A percentile compares a stretch with the other conserved stretches of the same genome.
Conservation (phyloP, 1,284 basidiomycete genomes). For the Kwoniella shivajii region DNA sequence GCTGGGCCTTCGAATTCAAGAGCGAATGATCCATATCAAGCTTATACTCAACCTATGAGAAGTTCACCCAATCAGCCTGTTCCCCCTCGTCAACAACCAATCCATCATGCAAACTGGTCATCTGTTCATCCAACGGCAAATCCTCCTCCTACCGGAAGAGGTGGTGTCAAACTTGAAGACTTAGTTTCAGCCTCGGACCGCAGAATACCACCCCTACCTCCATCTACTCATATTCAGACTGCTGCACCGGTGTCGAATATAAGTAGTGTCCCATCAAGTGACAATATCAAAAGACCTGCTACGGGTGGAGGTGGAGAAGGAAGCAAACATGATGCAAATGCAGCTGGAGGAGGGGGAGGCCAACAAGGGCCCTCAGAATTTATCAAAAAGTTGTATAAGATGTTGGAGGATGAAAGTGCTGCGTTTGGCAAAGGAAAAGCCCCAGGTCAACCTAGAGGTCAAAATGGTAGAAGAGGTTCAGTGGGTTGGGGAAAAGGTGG, state of each 20-base stretch:
- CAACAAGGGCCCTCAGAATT: slow-evolving; percentile 66
- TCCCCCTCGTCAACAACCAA: background rate
- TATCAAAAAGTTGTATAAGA: slow-evolving; percentile 93
- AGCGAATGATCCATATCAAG: slow-evolving; percentile 11
- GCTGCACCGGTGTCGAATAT: background rate
- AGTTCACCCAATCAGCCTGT: slow-evolving; percentile 12
- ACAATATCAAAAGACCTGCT: background rate
- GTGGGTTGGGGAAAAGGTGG: slow-evolving; percentile 84
- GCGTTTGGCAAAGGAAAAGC: slow-evolving; percentile 41
- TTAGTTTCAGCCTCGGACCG: slow-evolving; percentile 16
- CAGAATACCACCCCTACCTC: background rate
- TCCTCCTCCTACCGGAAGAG: slow-evolving; percentile 1
- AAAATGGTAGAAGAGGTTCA: slow-evolving; percentile 37
- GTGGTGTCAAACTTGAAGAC: slow-evolving; percentile 29
- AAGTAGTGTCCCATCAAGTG: background rate
- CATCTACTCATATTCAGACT: background rate
- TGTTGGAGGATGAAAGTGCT: slow-evolving; percentile 50
- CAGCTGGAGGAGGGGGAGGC: slow-evolving; percentile 8
- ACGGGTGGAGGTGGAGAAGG: background rate
- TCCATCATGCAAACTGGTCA: slow-evolving; percentile 13
- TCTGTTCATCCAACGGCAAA: slow-evolving; percentile 15
- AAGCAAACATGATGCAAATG: background rate
- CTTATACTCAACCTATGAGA: slow-evolving; percentile 18
- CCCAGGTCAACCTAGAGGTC: slow-evolving; percentile 32
- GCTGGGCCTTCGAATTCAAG: slow-evolving; percentile 16